Base-by-base conservation (phyloP, 2,329 filamentous ascomycete species). In the Ascochyta pisi region DNA sequence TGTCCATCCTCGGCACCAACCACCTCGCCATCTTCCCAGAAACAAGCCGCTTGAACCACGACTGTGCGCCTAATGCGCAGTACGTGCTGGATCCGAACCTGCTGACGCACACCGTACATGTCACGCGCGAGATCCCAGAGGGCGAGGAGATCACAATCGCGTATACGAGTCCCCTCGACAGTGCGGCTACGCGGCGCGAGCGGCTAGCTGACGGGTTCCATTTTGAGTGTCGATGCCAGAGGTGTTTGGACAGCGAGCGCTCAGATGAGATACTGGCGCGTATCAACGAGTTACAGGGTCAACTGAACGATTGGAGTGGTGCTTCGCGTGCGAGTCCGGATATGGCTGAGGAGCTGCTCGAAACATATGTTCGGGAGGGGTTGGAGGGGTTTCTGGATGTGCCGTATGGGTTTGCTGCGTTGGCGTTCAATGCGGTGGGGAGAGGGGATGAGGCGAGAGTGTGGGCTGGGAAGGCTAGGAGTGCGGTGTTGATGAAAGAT, bases 111-210 rank as follows among this genome's bases (percentile, higher is more conserved):
- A 69, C 71, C n/a, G 76, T 78, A 0, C 70, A 72, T 39, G 75
- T 71, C 1, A 73, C 72, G 1, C 60, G 76, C 19, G 64, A 68
- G 3, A 70, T 77, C 23, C 56, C 54, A 12, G 16, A 61, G 19
- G 76, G 71, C 12, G 76, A 78, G 43, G 78, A 80, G 55, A 74
- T 80, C 6, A 76, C 69, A 0, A 78, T 79, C 23, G 73, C 77
- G n/a, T 80, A 79, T 38, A 73, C 76, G 13, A 73, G 73, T 12
- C 73, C 76, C 0, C 62, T 79, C 4, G 69, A 75, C n/a, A 58
- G 51, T 4, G 67, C 67, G 2, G 46, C 57, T 1, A 53, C 56
- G 1, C 69, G 78, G 19, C 72, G 74, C 54, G 58, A 62, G 0
- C 65, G 73, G 42, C 65, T 77, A 6, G 50, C 56, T 16, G 53